Conservation (phyloP, 2,329 filamentous ascomycete species). For the Salinomyces thailandicus region DNA sequence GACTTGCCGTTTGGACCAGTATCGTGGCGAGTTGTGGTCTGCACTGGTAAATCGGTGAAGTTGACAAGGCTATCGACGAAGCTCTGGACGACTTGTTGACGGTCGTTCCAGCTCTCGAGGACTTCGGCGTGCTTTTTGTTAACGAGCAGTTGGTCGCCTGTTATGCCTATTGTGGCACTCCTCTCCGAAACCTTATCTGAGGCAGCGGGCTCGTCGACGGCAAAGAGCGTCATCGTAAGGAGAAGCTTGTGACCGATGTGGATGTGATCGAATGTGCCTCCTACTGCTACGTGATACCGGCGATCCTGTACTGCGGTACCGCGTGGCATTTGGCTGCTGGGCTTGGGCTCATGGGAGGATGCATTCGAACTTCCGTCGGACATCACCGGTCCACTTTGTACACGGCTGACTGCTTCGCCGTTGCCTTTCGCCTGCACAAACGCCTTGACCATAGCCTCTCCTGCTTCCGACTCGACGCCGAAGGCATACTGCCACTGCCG, state of each 20-base stretch:
- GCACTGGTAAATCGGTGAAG: constrained; percentile 33
- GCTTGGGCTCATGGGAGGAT: neutral
- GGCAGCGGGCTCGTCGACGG: constrained; percentile 42
- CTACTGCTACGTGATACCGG: constrained; percentile 58
- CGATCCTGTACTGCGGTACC: neutral
- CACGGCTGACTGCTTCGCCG: constrained; percentile 23
- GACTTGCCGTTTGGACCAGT: constrained; percentile 42
- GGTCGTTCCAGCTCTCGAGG: constrained; percentile 68
- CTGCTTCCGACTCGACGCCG: constrained; percentile 53
- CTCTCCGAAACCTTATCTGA: constrained; percentile 30
- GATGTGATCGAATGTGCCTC: constrained; percentile 92
- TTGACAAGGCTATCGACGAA: constrained; percentile 58
- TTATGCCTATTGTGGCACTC: constrained; percentile 72
- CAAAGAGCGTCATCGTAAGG: constrained; percentile 72
- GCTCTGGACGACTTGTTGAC: constrained; percentile 56
- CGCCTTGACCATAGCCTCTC: constrained; percentile 46
- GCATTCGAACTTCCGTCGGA: constrained; percentile 2
- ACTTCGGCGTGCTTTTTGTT: constrained; percentile 82
- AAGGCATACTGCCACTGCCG: constrained; percentile 57
- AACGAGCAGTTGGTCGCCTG: constrained; percentile 71
- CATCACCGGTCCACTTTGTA: constrained; percentile 17
- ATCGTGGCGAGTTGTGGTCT: constrained; percentile 33
- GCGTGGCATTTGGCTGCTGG: neutral
- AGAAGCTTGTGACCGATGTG: constrained; percentile 95
- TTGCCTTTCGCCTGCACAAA: constrained; percentile 29